These are phyloP conservation scores for Amanita inopinata DNA, from an alignment of 768 basidiomycete genomes.

Conservation along the genomic window DNA sequence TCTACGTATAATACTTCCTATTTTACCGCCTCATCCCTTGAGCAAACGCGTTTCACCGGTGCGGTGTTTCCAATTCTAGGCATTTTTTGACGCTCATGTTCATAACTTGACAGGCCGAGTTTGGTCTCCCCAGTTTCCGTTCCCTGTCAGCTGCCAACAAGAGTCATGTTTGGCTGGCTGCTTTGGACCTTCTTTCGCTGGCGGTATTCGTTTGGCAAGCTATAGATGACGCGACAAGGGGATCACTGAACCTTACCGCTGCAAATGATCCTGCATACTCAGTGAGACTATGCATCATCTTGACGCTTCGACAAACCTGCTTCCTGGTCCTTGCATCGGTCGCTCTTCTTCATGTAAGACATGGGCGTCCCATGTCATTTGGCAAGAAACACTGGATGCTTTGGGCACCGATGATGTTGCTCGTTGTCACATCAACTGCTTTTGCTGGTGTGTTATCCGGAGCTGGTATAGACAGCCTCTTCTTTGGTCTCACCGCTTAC, in stretches of 20 bases:
- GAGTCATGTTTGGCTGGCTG: slow-evolving; percentile 64
- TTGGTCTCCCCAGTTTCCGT: slow-evolving; percentile 61
- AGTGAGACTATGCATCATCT: slow-evolving; percentile 57
- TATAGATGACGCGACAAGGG: slow-evolving; percentile 39
- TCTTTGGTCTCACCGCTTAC: slow-evolving; percentile 53
- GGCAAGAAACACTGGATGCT: slow-evolving; percentile 67
- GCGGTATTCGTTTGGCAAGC: slow-evolving; percentile 60
- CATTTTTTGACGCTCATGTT: background rate
- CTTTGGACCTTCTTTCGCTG: slow-evolving; percentile 55
- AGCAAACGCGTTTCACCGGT: slow-evolving; percentile 70
- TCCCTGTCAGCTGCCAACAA: slow-evolving; percentile 61
- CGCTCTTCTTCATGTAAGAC: slow-evolving; percentile 60
- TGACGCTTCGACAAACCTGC: slow-evolving; percentile 61
- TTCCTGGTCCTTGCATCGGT: slow-evolving; percentile 50
- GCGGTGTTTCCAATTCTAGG: slow-evolving; percentile 17
- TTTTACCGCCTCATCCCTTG: slow-evolving; percentile 63
- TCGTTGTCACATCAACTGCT: slow-evolving; percentile 47
- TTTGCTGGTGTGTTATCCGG: slow-evolving; percentile 50
- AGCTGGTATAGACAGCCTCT: slow-evolving; percentile 43
- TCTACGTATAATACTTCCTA: slow-evolving; percentile 66
- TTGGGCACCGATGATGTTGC: slow-evolving; percentile 52
- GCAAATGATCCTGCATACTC: slow-evolving; percentile 43
- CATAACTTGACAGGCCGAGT: slow-evolving; percentile 47
- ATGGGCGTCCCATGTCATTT: slow-evolving; percentile 61
- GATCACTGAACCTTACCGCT: slow-evolving; percentile 31